Base-by-base conservation (phyloP, 2,329 filamentous ascomycete species). In the Zymoseptoria passerinii region DNA sequence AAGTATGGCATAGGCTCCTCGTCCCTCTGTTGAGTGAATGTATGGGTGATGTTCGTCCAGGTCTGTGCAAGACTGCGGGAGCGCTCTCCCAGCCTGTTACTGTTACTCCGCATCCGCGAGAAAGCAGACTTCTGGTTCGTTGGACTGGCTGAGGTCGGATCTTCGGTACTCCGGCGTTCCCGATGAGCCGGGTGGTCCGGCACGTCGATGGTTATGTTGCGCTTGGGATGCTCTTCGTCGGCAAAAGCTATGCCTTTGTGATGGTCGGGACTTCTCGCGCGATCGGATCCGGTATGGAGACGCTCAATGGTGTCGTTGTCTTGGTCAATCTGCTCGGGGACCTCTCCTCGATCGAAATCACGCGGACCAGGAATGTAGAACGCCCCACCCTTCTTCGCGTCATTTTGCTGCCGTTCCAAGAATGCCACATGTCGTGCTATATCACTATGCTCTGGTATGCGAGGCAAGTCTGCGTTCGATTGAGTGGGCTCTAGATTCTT, bases 281-380 rank as follows among this genome's bases (percentile, higher is more conserved):
- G 56, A 29, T 58, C 28, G 48, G 70, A 65, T 8, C 63, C 61
- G 4, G 70, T 72, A 40, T 67, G 63, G 4, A 65, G 59, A 8
- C 67, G 65, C 10, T 61, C 44, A 2, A 70, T 66, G 60, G 28
- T 74, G 69, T 19, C 71, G 70, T 29, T 54, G 5, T 76, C 73
- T 40, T 78, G 76, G 8, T 79, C 77, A 13, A 89, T 70, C 19
- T 79, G 75, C 65, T 85, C 75, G 3, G 92, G 92, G 8, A 85
- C 78, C 61, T 90, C 81, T 27, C 92, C 94, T 54, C 84, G 83
- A 67, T 99, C 94, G 53, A 88, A 92, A 69, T 97, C 94, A 66
- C 92, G 81, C 0, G 94, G 94, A 19, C 92, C 92, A 0, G 94
- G 94, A 66, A 99, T 97, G 48, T 90, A 87, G 50, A 97, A 76